phyloP scores from a whole-genome alignment of 257 asterid genomes.

The Catharanthus roseus region DNA sequence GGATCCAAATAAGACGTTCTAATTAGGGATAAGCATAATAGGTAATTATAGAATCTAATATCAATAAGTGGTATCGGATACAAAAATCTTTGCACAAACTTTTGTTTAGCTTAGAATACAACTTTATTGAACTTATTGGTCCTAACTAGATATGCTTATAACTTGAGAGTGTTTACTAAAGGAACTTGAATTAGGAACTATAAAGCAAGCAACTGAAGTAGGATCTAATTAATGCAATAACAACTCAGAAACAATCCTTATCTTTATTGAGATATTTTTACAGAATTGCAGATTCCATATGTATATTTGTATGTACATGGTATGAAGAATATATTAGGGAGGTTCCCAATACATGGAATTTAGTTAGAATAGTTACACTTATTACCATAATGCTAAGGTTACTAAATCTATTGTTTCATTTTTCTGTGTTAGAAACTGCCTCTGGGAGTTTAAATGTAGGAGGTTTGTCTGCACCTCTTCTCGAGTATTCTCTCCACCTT shows the following conservation, averaged over 20 bases:
- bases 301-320: neutral
- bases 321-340: neutral
- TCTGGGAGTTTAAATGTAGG: slow-evolving; percentile 89
- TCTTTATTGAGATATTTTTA: neutral
- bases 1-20: too few relatives aligned
- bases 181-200: too few relatives aligned
- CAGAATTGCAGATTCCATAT: neutral
- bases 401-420: slow-evolving; percentile 13
- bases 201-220: too few relatives aligned
- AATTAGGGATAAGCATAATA: too few relatives aligned
- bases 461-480: slow-evolving; percentile 77
- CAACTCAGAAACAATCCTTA: neutral
- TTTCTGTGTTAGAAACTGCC: slow-evolving; percentile 52
- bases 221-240: too few relatives aligned
- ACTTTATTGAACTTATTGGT: too few relatives aligned
- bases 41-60: too few relatives aligned
- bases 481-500: slow-evolving; percentile 93
- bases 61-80: too few relatives aligned
- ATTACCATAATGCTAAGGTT: neutral
- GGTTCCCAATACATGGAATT: neutral
- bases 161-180: neutral
- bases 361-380: slow-evolving; percentile 2
- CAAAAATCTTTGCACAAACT: too few relatives aligned
- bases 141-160: too few relatives aligned
- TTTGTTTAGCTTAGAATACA: too few relatives aligned